Conservation (phyloP, 768 basidiomycete species). For the Trametes cingulata region DNA sequence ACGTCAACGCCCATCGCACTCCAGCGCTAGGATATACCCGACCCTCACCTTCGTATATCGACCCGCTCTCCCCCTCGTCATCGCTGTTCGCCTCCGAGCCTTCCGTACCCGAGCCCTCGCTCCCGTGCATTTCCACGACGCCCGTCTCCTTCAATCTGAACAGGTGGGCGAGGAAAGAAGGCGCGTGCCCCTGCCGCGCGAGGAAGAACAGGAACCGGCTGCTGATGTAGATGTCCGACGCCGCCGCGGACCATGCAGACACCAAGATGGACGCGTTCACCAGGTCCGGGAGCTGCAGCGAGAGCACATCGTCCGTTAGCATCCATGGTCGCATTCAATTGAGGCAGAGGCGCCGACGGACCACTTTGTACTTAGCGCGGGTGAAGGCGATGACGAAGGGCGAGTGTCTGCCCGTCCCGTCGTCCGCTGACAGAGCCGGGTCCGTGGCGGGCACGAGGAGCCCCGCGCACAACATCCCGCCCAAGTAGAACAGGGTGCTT, state of each 20-base stretch:
- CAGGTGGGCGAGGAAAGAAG: conserved; percentile 26
- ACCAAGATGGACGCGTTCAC: conserved; percentile 45
- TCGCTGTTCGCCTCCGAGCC: neutral
- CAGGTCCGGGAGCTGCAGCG: conserved; percentile 38
- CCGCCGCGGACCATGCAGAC: conserved; percentile 58
- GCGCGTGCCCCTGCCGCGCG: conserved; percentile 47
- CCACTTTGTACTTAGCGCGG: conserved; percentile 44
- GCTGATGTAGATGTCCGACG: conserved; percentile 52
- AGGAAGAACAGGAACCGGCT: conserved; percentile 53
- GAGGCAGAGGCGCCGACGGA: too few species aligned
- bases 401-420: conserved; percentile 37
- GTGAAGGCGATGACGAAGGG: conserved; percentile 50
- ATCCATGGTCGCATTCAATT: too few species aligned
- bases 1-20: neutral
- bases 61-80: neutral
- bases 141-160: conserved; percentile 19
- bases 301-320: too few species aligned
- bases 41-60: neutral
- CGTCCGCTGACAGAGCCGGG: conserved; percentile 32
- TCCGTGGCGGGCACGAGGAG: conserved; percentile 42
- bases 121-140: neutral
- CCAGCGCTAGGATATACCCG: neutral
- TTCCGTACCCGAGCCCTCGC: neutral
- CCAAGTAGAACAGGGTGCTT: conserved; percentile 42
- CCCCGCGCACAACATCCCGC: conserved; percentile 45